phyloP scores from a whole-genome alignment of 345 rosid genomes.

The Euphorbia pulcherrima region DNA sequence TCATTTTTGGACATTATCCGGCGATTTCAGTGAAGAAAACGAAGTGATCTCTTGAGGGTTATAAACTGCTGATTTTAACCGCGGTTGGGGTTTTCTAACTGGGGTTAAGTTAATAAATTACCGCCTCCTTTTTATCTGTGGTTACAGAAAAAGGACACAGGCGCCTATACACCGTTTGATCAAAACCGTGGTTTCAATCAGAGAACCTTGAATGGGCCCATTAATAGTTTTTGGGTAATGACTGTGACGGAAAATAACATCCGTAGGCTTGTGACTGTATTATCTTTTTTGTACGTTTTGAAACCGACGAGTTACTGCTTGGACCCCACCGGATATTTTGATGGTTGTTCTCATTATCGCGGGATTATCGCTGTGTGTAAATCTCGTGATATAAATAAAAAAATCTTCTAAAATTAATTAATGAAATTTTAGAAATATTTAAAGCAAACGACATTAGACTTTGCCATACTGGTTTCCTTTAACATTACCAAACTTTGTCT shows the following conservation, averaged over 20 bases:
- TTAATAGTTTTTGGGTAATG: neutral
- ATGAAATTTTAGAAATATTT: too few relatives aligned
- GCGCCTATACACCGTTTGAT: conserved; percentile 28
- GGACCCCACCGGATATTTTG: conserved; percentile 23
- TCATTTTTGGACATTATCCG: conserved; percentile 34
- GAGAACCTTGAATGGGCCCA: neutral
- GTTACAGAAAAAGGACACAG: conserved; percentile 24
- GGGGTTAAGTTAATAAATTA: conserved; percentile 22
- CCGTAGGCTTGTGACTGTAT: conserved; percentile 20
- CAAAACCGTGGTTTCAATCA: neutral
- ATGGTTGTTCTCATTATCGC: conserved; percentile 29
- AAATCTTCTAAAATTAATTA: too few relatives aligned
- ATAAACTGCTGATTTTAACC: conserved; percentile 39
- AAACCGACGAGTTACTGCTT: conserved; percentile 13
- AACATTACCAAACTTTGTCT: too few relatives aligned
- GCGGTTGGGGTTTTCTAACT: conserved; percentile 35
- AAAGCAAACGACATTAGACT: too few relatives aligned
- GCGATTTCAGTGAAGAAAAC: neutral
- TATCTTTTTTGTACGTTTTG: neutral
- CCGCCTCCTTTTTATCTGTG: conserved; percentile 33
- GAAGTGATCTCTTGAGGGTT: conserved; percentile 12
- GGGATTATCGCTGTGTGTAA: conserved; percentile 12
- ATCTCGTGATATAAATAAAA: conserved; percentile 28
- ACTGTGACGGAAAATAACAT: neutral
- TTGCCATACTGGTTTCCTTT: too few relatives aligned